Percentiles rank a stretch among this genome's conserved stretches.
These are phyloP conservation scores for Puccinia horiana DNA, from an alignment of 1,284 basidiomycete species.

Conservation along the genomic window DNA sequence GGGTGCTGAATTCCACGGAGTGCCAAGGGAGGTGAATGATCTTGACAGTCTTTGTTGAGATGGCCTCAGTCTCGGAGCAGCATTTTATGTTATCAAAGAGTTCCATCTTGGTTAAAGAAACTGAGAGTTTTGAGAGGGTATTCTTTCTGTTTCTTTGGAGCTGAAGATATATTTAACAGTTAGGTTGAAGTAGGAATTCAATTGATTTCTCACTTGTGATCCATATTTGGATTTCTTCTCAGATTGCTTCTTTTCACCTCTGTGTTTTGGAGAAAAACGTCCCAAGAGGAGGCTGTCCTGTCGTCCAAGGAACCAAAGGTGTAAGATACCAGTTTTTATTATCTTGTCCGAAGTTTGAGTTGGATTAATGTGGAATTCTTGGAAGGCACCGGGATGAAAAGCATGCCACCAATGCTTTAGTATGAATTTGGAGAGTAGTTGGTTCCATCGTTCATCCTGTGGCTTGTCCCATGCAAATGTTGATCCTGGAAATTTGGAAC, in stretches of 20 bases:
- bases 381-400: not conserved
- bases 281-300: not conserved
- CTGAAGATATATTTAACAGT: no score
- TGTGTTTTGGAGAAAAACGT: not conserved
- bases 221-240: not conserved
- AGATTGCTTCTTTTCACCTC: not conserved
- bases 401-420: not conserved
- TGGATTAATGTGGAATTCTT: conserved; percentile 5
- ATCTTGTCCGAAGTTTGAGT: not conserved
- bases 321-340: not conserved
- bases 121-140: no score
- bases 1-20: not conserved
- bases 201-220: no score
- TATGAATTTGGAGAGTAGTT: conserved; percentile 6
- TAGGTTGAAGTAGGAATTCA: no score
- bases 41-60: not conserved
- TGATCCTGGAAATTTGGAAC: not conserved
- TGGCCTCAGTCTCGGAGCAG: not conserved
- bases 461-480: conserved; percentile 11
- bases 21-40: no score
- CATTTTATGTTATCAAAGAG: no score
- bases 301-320: not conserved
- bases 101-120: no score
- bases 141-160: no score
- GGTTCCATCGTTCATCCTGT: not conserved